Evolutionary conservation across 2,329 filamentous ascomycete species (phyloP).

Genomic region (Aspergillus phoenicis): DNA sequence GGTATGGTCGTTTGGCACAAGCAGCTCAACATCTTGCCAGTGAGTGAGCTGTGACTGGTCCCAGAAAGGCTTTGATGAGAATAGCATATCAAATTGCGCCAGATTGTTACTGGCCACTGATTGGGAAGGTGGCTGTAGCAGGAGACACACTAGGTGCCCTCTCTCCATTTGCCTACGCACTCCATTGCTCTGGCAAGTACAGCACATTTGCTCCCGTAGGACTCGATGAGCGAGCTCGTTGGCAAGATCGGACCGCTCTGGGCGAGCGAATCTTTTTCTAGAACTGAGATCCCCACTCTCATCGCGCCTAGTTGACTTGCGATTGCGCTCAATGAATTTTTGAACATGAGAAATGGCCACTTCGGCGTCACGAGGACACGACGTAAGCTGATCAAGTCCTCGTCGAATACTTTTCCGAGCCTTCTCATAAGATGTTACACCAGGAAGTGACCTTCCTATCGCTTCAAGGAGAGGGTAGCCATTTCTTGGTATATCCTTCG

Average conservation of each 20-base stretch:
- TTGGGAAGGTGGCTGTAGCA: background rate
- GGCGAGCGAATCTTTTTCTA: background rate
- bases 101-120: background rate
- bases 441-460: background rate
- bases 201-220: background rate
- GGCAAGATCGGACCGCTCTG: background rate
- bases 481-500: background rate
- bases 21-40: constrained; percentile 2
- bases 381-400: background rate
- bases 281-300: background rate
- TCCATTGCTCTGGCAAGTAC: background rate
- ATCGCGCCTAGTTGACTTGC: background rate
- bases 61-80: background rate
- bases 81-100: constrained; percentile 5
- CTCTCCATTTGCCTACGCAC: background rate
- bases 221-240: background rate
- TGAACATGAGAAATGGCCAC: background rate
- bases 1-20: background rate
- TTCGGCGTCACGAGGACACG: background rate
- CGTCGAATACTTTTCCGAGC: background rate
- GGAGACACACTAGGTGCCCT: background rate
- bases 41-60: background rate
- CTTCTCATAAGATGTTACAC: background rate
- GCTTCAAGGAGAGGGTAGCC: background rate
- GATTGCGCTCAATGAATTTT: background rate